A percentile compares a stretch with the other conserved stretches of the same genome.
phyloP scores from a whole-genome alignment of 176 grass and related monocot genomes.

The Bonia amplexicaulis region DNA sequence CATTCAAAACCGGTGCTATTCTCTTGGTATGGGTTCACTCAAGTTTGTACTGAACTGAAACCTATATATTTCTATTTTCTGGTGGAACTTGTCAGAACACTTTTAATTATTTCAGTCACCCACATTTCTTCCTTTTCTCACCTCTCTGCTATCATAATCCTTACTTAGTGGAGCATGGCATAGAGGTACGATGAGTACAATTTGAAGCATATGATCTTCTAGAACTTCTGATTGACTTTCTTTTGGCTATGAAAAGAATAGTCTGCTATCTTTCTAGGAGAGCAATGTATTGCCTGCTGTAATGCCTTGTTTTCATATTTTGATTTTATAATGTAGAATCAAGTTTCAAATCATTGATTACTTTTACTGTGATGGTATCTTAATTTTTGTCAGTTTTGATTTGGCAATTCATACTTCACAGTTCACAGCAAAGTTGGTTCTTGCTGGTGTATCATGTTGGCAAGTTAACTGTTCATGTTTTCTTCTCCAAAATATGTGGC shows the following conservation, averaged over 20 bases:
- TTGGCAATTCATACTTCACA: background rate
- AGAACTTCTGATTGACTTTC: background rate
- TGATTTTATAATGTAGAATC: background rate
- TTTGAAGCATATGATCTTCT: background rate
- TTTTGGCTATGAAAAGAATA: background rate
- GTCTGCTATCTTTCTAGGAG: background rate
- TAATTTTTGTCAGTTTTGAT: background rate
- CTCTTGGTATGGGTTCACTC: constrained; percentile 59
- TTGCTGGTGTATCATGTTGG: background rate
- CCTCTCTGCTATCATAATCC: background rate
- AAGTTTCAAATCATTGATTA: background rate
- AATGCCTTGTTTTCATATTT: background rate
- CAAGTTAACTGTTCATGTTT: background rate
- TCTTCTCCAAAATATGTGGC: background rate
- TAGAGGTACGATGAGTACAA: background rate
- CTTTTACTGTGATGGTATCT: background rate
- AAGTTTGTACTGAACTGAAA: background rate
- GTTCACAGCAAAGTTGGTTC: background rate
- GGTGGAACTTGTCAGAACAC: background rate
- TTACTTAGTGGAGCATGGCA: background rate
- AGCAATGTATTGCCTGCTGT: background rate
- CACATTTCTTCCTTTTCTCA: background rate
- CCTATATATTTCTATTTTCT: background rate
- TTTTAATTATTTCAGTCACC: background rate
- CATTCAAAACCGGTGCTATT: constrained; percentile 97